Evolutionary conservation across 805 yeast species (phyloP), one percentile per base, ranked within the genome.

Genomic region (Nakazawaea ambrosiae): DNA sequence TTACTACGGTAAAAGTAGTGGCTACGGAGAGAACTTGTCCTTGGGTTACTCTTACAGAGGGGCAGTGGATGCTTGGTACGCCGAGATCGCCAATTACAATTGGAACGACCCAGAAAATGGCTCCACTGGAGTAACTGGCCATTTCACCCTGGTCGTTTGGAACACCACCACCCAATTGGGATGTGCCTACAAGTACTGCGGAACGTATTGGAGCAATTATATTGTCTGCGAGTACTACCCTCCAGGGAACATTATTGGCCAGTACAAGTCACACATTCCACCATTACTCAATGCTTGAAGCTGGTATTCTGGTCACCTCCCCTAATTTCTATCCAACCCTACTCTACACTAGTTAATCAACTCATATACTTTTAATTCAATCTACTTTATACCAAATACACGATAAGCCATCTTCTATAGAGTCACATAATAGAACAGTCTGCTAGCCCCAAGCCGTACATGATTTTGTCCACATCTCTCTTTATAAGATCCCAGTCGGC

Each of bases 391-490:
- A n/a, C n/a, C n/a, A n/a, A n/a, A n/a, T 23, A 23, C 25, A 23
- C 8, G 8, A 23, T 9, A 23, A 9, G 11, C 26, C 20, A 19
- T 33, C 18, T 27, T 14, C 18, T n/a, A n/a, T n/a, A n/a, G n/a
- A n/a, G n/a, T n/a, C 14, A n/a, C n/a, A n/a, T n/a, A n/a, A 86
- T 63, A 0, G 55, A 46, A 63, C 96, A 89, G 50, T 88, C 96
- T 20, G 77, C 82, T 20, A 80, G 59, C 14, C 86, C 88, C 37
- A 90, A 67, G 0, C 98, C 97, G 52, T 88, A 92, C 79, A 92
- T 84, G n/a, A 86, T 89, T 55, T 81, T 86, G 57, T 90, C 97
- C 8, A 90, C 97, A 42, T 82, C 83, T 44, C 70, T 66, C 46
- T 77, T 81, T 20, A 90, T 82, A 26, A 62, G 51, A 0, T 72